A percentile compares a stretch with the other conserved stretches of the same genome.
Evolutionary conservation across 768 basidiomycete genomes (phyloP).

Genomic region (Tricholoma bakamatsutake): DNA sequence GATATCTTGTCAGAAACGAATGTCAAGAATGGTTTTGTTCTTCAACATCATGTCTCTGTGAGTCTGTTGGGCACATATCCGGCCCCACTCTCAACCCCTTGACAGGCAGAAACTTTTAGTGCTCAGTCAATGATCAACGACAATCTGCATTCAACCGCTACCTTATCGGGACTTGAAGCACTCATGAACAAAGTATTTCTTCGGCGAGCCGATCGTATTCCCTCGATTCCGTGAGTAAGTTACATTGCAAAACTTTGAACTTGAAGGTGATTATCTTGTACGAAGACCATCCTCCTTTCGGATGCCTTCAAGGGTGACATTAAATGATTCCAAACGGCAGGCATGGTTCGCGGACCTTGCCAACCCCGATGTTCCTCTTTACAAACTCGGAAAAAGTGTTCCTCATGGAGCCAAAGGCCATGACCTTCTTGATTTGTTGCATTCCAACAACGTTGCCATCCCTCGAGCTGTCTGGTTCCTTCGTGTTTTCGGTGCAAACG

Average conservation of each 20-base stretch:
- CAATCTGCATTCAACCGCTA: constrained; percentile 43
- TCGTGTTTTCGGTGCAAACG: constrained; percentile 81
- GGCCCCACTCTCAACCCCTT: neutral
- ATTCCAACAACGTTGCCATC: constrained; percentile 70
- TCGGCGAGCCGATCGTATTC: constrained; percentile 50
- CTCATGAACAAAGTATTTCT: constrained; percentile 73
- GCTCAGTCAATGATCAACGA: constrained; percentile 49
- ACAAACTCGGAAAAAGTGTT: constrained; percentile 79
- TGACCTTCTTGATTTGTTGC: constrained; percentile 75
- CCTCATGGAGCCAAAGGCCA: constrained; percentile 85
- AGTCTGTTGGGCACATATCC: constrained; percentile 15
- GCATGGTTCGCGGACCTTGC: constrained; percentile 83
- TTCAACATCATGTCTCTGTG: constrained; percentile 53
- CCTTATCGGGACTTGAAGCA: constrained; percentile 58
- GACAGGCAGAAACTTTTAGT: constrained; percentile 61
- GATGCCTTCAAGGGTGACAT: constrained; percentile 76
- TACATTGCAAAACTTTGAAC: neutral
- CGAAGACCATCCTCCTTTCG: constrained; percentile 63
- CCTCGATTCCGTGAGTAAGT: constrained; percentile 57
- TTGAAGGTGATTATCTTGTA: constrained; percentile 1
- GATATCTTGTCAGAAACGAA: constrained; percentile 60
- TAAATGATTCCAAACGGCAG: constrained; percentile 73
- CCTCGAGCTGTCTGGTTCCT: constrained; percentile 85
- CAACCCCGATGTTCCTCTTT: constrained; percentile 71
- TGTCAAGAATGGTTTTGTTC: constrained; percentile 59